Evolutionary conservation across 1,284 basidiomycete species (phyloP).

Genomic region (Grifola frondosa): DNA sequence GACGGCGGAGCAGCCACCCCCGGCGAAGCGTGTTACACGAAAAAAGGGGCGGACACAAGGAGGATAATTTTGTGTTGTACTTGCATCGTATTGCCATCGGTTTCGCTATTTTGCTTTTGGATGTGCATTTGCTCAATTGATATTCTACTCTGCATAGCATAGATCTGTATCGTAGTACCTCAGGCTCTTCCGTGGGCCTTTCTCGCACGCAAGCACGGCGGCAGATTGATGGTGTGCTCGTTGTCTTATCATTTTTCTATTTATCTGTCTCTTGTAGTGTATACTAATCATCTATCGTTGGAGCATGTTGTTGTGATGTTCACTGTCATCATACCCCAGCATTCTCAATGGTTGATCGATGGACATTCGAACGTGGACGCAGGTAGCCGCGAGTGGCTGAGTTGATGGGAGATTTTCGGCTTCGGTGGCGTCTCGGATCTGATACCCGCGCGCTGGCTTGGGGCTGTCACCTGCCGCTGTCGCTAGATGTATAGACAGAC

Average conservation of each 20-base stretch:
- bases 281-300: conserved; percentile 28
- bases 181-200: conserved; percentile 5
- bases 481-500: not conserved
- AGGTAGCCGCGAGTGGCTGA: too few species aligned
- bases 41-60: conserved; percentile 49
- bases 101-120: conserved; percentile 32
- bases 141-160: conserved; percentile 40
- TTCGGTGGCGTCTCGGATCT: conserved; percentile 8
- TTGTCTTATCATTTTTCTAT: conserved; percentile 32
- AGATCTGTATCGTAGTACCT: conserved; percentile 46
- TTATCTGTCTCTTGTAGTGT: conserved; percentile 38
- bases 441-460: not conserved
- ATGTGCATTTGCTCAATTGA: conserved; percentile 30
- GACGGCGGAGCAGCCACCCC: conserved; percentile 43
- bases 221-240: conserved; percentile 23
- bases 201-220: conserved; percentile 13
- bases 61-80: conserved; percentile 35
- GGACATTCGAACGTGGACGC: too few species aligned
- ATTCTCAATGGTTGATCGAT: not conserved
- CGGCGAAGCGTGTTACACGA: conserved; percentile 49
- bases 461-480: not conserved
- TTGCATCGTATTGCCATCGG: conserved; percentile 32
- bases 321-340: conserved; percentile 1
- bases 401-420: too few species aligned
- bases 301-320: conserved; percentile 8